Evolutionary conservation across 805 yeast species (phyloP).

Genomic region (Tetrapisispora namnaoensis): DNA sequence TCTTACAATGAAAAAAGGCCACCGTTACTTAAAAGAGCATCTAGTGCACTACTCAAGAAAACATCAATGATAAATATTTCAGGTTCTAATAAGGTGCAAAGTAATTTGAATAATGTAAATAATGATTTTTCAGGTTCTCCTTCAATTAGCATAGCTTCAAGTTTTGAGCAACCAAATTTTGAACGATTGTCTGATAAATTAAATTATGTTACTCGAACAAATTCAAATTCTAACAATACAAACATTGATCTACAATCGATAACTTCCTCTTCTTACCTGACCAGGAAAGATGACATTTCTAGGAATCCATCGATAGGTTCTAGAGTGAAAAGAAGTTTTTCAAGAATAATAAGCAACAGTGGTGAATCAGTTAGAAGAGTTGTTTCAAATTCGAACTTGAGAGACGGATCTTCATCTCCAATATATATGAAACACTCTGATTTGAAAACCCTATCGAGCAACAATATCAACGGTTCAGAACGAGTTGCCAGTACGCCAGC

Average conservation of each 20-base stretch:
- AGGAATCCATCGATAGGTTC: slow-evolving; percentile 22
- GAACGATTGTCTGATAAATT: slow-evolving; percentile 4
- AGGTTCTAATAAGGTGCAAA: background rate
- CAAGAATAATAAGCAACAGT: slow-evolving; percentile 20
- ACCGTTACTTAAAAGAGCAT: slow-evolving; percentile 26
- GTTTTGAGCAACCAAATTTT: background rate
- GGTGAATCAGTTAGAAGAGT: slow-evolving; percentile 9
- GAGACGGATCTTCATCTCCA: background rate
- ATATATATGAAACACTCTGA: background rate
- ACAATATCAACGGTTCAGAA: background rate
- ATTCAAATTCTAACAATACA: background rate
- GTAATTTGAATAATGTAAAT: background rate
- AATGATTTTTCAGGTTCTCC: background rate
- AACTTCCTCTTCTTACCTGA: background rate
- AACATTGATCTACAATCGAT: background rate
- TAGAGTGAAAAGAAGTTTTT: slow-evolving; percentile 20
- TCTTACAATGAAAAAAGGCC: slow-evolving; percentile 7
- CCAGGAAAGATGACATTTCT: background rate
- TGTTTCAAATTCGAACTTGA: slow-evolving; percentile 7
- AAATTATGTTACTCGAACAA: slow-evolving; percentile 10
- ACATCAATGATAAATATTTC: slow-evolving; percentile 13
- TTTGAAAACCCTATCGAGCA: background rate
- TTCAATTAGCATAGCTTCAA: slow-evolving; percentile 1
- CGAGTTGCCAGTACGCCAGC: background rate
- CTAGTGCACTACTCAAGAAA: slow-evolving; percentile 24